Base-by-base conservation (phyloP, 1,139 yeast genomes). In the Kurtzmaniella quercitrusa region DNA sequence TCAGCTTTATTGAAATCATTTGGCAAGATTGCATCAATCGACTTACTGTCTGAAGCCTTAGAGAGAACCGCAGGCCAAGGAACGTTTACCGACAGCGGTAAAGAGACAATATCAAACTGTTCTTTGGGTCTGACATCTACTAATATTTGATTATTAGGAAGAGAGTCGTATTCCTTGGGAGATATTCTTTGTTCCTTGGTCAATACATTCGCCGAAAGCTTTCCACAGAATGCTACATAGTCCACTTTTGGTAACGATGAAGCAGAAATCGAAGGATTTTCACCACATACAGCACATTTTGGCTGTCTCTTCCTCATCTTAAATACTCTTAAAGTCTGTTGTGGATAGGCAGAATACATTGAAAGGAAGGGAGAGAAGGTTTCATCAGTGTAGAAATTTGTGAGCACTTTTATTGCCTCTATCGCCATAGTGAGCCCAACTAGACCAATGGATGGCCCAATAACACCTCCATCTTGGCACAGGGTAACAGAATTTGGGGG, bases 371-470 rank as follows among this genome's bases (percentile, higher is more conserved):
- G 96, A 39, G 68, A 65, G 60, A 85, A 88, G 12, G 25, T 23
- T 14, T 31, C 36, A 3, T 43, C 43, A 1, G 71, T 66, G 57
- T 88, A 87, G 41, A 63, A 68, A 0, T 75, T 84, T 1, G 85
- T 74, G 4, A 89, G 54, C 2, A 91, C 68, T 57, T 93, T 91
- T 40, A 94, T 75, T 0, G 96, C 74, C 56, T 94, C 98, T 27
- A 86, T 67, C 0, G 96, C 95, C 85, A 94, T 94, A 69, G 87
- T 73, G 0, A 82, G 73, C 3, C 99, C 99, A 59, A 93, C 80
- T 1, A 90, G 57, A 0, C 98, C 99, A 41, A 94, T 95, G 6
- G 93, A 94, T 0, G 98, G 96, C 0, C 98, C 98, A 18, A 94
- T 63, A 1, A 94, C 95, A 3, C 99, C 99, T 2, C 96, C 96